A percentile compares a stretch with the other conserved stretches of the same genome.
Evolutionary conservation across 352 stramenopile species (phyloP).

Genomic region (Globisporangium abappressorium): DNA sequence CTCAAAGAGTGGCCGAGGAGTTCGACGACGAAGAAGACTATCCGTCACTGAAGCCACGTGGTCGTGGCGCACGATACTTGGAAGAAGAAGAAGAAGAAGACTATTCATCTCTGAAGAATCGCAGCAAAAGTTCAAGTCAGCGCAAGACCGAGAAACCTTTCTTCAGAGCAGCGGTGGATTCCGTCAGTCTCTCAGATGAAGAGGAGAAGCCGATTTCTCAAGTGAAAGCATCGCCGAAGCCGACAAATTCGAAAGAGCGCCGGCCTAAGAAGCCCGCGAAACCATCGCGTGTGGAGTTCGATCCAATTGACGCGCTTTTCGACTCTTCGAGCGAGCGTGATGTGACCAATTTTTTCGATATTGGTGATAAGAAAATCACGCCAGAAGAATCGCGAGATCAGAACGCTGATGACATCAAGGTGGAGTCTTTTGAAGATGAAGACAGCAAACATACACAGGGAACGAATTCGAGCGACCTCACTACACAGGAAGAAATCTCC

Average conservation of each 20-base stretch:
- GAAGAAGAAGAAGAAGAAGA: constrained; percentile 25
- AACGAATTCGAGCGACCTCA: not conserved
- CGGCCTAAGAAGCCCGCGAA: constrained; percentile 10
- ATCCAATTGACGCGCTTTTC: constrained; percentile 72
- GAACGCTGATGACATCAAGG: not conserved
- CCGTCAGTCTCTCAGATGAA: constrained; percentile 16
- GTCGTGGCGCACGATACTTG: not conserved
- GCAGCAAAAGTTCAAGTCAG: not conserved
- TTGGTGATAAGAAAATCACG: constrained; percentile 1
- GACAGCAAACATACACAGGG: not conserved
- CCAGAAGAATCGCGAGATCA: not conserved
- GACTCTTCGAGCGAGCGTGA: constrained; percentile 47
- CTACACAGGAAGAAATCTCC: not conserved
- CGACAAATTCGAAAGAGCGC: not conserved
- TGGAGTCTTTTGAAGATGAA: not conserved
- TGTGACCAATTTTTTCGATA: constrained; percentile 31
- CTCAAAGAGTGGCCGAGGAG: not conserved
- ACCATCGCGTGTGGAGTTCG: constrained; percentile 19
- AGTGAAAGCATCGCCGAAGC: not conserved
- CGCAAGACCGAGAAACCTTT: not conserved
- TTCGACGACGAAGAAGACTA: not conserved
- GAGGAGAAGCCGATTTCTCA: constrained; percentile 7
- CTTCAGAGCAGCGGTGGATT: not conserved
- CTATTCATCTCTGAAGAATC: constrained; percentile 24
- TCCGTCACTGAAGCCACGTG: constrained; percentile 8